Conservation (phyloP, 768 basidiomycete genomes). For the Leucogyrophana mollusca region DNA sequence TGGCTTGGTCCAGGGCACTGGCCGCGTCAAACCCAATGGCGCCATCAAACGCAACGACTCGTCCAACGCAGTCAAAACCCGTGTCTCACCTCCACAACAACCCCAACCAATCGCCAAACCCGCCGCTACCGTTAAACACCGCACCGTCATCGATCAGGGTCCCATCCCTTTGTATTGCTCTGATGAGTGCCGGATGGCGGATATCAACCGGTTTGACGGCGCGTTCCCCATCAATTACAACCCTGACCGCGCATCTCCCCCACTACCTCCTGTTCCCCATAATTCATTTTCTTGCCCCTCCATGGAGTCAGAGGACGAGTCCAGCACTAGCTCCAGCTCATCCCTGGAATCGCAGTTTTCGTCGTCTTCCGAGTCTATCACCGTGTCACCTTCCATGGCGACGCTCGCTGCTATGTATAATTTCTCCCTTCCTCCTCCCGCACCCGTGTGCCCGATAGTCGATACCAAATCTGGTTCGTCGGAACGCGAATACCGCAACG, state of each 20-base stretch:
- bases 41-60: constrained; percentile 43
- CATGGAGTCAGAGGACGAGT: constrained; percentile 39
- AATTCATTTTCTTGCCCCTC: constrained; percentile 30
- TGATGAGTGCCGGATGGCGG: constrained; percentile 65
- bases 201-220: constrained; percentile 44
- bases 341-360: constrained; percentile 34
- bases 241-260: constrained; percentile 42
- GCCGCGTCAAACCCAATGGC: constrained; percentile 59
- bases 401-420: constrained; percentile 40
- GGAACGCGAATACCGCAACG: constrained; percentile 31
- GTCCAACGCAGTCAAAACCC: constrained; percentile 14
- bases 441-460: constrained; percentile 34
- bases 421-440: constrained; percentile 55
- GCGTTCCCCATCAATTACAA: constrained; percentile 46
- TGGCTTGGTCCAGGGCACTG: constrained; percentile 66
- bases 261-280: constrained; percentile 39
- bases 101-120: constrained; percentile 20
- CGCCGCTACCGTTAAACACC: constrained; percentile 44
- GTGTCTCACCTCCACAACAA: constrained; percentile 15
- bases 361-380: constrained; percentile 19
- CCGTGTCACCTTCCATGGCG: constrained; percentile 31
- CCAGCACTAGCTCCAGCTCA: constrained; percentile 34
- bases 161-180: constrained; percentile 87
- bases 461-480: constrained; percentile 18
- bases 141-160: constrained; percentile 74